A percentile compares a stretch with the other conserved stretches of the same genome.
Evolutionary conservation across 2,329 filamentous ascomycete species (phyloP).

Genomic region (Zasmidium citrigriseum): DNA sequence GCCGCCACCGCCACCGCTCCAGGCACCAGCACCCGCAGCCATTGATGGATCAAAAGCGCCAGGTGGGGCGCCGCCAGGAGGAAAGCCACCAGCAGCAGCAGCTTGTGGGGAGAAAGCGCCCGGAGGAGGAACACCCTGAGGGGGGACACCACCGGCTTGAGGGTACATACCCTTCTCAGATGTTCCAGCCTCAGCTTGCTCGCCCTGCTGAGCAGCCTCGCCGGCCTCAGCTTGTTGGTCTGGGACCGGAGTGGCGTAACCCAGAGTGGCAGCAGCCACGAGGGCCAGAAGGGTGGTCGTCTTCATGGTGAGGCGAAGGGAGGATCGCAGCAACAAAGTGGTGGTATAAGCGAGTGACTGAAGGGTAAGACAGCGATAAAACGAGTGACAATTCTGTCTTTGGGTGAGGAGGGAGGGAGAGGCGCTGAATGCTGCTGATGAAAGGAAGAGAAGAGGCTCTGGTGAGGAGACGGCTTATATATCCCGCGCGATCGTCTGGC

Average conservation of each 20-base stretch:
- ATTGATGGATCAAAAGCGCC: too few species aligned
- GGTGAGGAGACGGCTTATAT: slow-evolving; percentile 1
- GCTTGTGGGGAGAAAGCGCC: too few species aligned
- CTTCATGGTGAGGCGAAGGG: slow-evolving; percentile 1
- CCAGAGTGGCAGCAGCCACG: slow-evolving; percentile 3
- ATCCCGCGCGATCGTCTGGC: background rate
- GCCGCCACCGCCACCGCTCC: too few species aligned
- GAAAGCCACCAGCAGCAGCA: too few species aligned
- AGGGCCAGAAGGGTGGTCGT: slow-evolving; percentile 2
- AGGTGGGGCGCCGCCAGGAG: too few species aligned
- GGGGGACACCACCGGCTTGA: background rate
- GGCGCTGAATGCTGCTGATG: background rate
- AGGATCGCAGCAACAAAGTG: background rate
- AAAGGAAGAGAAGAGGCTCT: background rate
- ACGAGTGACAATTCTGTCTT: background rate
- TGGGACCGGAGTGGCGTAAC: background rate
- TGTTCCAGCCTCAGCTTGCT: background rate
- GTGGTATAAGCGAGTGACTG: slow-evolving; percentile 3
- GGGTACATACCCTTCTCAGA: background rate
- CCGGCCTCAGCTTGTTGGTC: background rate
- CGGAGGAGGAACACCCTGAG: too few species aligned
- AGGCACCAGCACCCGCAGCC: too few species aligned
- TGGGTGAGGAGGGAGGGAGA: background rate
- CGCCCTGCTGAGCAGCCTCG: background rate
- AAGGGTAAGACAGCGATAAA: background rate